Percentiles rank a stretch among this genome's conserved stretches.
Conservation (phyloP, 2,329 filamentous ascomycete genomes). For the Fusarium sp. region DNA sequence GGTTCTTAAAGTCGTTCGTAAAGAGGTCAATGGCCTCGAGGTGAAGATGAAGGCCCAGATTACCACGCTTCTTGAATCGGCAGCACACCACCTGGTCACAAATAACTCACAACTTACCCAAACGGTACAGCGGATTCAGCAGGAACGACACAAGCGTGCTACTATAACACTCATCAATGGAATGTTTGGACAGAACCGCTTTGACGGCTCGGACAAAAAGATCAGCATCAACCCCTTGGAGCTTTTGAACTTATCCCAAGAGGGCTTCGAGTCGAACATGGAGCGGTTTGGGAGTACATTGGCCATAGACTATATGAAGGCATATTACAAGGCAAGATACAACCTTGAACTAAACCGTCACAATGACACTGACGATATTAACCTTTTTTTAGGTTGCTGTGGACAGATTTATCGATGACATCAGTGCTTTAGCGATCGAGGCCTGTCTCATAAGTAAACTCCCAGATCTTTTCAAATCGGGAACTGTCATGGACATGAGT, state of each 20-base stretch:
- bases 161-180: background rate
- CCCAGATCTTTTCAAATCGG: background rate
- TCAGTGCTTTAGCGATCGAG: background rate
- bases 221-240: background rate
- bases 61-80: background rate
- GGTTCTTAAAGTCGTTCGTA: background rate
- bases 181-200: constrained; percentile 7
- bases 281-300: constrained; percentile 46
- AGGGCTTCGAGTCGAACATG: constrained; percentile 44
- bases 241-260: background rate
- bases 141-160: constrained; percentile 15
- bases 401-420: constrained; percentile 28
- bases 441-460: constrained; percentile 4
- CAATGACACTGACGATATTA: background rate
- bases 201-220: constrained; percentile 1
- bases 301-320: constrained; percentile 55
- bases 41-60: background rate
- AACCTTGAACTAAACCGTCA: rapidly evolving
- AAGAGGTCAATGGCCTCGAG: background rate
- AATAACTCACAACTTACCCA: background rate
- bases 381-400: constrained; percentile 6
- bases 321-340: constrained; percentile 57
- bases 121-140: background rate
- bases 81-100: background rate
- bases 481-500: background rate